These are phyloP conservation scores for Blastobotrys proliferans DNA, from an alignment of 1,139 yeast genomes.

Conservation along the genomic window DNA sequence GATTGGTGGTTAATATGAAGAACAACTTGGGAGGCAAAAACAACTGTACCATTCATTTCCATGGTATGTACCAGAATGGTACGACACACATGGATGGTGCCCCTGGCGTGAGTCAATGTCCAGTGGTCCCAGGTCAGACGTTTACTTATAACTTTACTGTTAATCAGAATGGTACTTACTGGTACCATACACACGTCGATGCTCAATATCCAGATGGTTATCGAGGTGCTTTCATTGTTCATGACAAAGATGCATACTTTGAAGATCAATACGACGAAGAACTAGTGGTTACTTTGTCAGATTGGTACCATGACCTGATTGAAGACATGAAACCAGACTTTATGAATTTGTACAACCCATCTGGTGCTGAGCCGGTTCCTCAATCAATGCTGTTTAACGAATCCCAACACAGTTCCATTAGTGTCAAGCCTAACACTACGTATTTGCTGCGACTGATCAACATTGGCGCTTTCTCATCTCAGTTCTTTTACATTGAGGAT, in stretches of 20 bases:
- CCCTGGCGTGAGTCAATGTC: constrained; percentile 81
- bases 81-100: constrained; percentile 83
- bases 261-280: constrained; percentile 69
- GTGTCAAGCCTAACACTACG: constrained; percentile 73
- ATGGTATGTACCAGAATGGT: constrained; percentile 81
- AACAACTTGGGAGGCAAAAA: constrained; percentile 61
- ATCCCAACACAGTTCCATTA: constrained; percentile 64
- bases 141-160: constrained; percentile 78
- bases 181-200: constrained; percentile 91
- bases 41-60: constrained; percentile 85
- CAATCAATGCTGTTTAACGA: constrained; percentile 74
- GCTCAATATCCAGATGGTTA: constrained; percentile 92
- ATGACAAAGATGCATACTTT: constrained; percentile 51
- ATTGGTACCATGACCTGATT: constrained; percentile 77
- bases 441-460: constrained; percentile 75
- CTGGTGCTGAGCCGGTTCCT: constrained; percentile 97
- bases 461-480: constrained; percentile 84
- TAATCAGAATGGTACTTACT: constrained; percentile 80
- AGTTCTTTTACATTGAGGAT: constrained; percentile 79
- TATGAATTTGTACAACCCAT: constrained; percentile 74
- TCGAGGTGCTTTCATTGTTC: constrained; percentile 73
- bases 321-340: constrained; percentile 50
- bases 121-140: constrained; percentile 69
- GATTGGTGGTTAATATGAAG: constrained; percentile 61
- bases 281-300: constrained; percentile 59